Evolutionary conservation across 805 yeast species (phyloP).

Genomic region (Lachancea mirantina): DNA sequence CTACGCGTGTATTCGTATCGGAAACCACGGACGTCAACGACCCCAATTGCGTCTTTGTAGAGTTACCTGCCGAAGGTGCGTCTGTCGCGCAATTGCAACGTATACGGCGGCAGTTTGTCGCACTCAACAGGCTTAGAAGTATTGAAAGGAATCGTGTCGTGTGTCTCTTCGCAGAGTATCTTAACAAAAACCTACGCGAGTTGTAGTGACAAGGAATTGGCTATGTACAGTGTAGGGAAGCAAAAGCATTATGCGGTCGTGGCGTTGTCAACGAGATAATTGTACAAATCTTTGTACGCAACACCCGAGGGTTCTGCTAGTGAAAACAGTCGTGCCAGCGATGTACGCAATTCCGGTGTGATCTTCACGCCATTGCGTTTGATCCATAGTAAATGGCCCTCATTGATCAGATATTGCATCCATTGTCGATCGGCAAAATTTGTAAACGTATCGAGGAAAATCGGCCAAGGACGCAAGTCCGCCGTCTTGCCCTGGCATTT

Average conservation of each 20-base stretch:
- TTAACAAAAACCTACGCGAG: constrained; percentile 47
- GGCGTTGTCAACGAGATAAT: constrained; percentile 1
- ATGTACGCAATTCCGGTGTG: constrained; percentile 12
- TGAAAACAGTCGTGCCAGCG: constrained; percentile 14
- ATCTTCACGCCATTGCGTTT: constrained; percentile 18
- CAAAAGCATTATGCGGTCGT: too few relatives aligned
- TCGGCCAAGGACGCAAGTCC: constrained; percentile 25
- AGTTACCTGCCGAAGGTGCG: constrained; percentile 55
- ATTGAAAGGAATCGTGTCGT: constrained; percentile 62
- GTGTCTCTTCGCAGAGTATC: constrained; percentile 69
- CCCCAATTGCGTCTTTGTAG: constrained; percentile 38
- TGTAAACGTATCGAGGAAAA: constrained; percentile 15
- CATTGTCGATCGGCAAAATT: constrained; percentile 14
- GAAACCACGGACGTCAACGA: constrained; percentile 34
- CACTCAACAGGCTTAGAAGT: constrained; percentile 70
- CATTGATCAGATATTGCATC: constrained; percentile 13
- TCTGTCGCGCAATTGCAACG: constrained; percentile 77
- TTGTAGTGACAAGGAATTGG: constrained; percentile 1
- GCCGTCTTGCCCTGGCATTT: constrained; percentile 10
- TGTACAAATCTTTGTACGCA: constrained; percentile 9
- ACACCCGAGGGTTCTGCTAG: constrained; percentile 11
- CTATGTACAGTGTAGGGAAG: not conserved
- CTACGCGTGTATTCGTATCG: constrained; percentile 38
- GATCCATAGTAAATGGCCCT: constrained; percentile 24
- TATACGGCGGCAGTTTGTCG: constrained; percentile 73